A percentile compares a stretch with the other conserved stretches of the same genome.
Evolutionary conservation across 306 rosid species (phyloP).

Genomic region (Vigna trinervia): DNA sequence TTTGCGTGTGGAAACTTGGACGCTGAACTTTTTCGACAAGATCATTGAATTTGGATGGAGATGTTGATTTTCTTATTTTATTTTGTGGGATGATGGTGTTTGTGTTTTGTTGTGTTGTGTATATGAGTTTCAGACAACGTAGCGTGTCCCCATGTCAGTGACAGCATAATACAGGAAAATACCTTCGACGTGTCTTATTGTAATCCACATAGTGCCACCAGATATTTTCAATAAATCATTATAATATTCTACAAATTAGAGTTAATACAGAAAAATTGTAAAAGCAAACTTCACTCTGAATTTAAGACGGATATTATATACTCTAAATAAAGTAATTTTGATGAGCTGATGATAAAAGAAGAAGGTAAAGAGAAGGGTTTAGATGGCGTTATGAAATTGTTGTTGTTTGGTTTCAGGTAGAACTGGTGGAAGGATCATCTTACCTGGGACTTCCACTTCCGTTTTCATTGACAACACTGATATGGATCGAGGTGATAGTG

Average conservation of each 20-base stretch:
- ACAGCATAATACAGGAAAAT: conserved; percentile 15
- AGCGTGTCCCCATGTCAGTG: conserved; percentile 41
- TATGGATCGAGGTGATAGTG: conserved; percentile 80
- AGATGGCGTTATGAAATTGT: too few species aligned
- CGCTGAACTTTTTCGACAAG: conserved; percentile 22
- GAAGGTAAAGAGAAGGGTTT: too few species aligned
- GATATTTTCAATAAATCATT: background rate
- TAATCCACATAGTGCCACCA: conserved; percentile 40
- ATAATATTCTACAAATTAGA: background rate
- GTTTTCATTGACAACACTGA: conserved; percentile 66
- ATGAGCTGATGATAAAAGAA: too few species aligned
- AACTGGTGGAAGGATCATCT: conserved; percentile 78
- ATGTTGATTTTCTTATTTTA: conserved; percentile 30
- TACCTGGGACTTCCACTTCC: conserved; percentile 82
- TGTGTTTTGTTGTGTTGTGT: background rate
- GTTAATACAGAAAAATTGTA: background rate
- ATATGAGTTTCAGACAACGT: conserved; percentile 28
- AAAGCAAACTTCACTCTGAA: background rate
- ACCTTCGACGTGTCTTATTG: conserved; percentile 52
- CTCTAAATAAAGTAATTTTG: too few species aligned
- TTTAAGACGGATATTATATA: too few species aligned
- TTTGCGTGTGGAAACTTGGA: conserved; percentile 38
- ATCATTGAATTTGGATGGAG: conserved; percentile 30
- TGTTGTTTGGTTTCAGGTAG: conserved; percentile 57
- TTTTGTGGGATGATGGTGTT: conserved; percentile 7